phyloP scores from a whole-genome alignment of 1,139 yeast genomes.

The Geotrichum candidum region DNA sequence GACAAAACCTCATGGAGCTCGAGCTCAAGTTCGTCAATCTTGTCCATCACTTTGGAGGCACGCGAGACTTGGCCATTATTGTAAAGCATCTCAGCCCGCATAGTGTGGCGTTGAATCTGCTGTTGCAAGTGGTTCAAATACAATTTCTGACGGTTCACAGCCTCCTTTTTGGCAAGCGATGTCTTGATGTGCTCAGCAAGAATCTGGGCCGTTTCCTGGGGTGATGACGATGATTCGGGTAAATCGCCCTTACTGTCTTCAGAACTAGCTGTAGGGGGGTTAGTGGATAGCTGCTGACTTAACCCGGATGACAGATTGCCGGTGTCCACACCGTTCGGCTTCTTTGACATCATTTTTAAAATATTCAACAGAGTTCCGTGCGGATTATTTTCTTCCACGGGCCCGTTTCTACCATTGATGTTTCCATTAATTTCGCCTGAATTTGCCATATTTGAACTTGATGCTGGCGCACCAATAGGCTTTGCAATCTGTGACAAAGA shows the following conservation, averaged over 20 bases:
- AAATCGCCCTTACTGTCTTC: neutral
- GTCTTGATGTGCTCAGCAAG: conserved; percentile 18
- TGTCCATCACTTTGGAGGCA: conserved; percentile 18
- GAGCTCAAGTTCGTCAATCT: conserved; percentile 17
- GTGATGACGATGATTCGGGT: neutral
- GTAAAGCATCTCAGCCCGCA: conserved; percentile 17
- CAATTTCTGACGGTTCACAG: conserved; percentile 16
- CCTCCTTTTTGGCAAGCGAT: conserved; percentile 17
- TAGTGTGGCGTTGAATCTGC: conserved; percentile 18
- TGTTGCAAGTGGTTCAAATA: conserved; percentile 16
- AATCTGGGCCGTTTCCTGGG: conserved; percentile 17
- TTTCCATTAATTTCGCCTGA: neutral
- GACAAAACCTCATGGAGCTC: conserved; percentile 16
- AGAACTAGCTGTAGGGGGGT: neutral
- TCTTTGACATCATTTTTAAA: conserved; percentile 17
- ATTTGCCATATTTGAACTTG: neutral
- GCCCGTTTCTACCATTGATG: neutral
- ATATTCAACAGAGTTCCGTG: conserved; percentile 17
- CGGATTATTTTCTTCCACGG: conserved; percentile 14
- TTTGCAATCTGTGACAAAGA: conserved; percentile 10
- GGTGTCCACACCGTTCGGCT: neutral
- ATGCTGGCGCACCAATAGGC: neutral
- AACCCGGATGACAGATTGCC: neutral
- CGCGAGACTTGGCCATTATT: conserved; percentile 17
- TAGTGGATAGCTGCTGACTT: neutral